Evolutionary conservation across 2,329 filamentous ascomycete species (phyloP), one percentile per base, ranked within the genome.

Genomic region (Ascocoryne sarcoides): DNA sequence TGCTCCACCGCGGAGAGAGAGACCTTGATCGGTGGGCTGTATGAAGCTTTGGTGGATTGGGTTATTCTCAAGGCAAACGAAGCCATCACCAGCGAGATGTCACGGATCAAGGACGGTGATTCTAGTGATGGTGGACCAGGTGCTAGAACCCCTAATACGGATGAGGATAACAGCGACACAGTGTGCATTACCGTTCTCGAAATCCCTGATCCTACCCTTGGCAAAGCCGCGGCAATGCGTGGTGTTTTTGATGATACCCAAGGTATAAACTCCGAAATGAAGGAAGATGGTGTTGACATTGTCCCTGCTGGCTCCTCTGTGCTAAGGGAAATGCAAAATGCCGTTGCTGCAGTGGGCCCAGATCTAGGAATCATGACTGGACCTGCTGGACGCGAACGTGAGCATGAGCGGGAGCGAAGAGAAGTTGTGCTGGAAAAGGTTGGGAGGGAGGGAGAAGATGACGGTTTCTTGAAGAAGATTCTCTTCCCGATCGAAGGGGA

Each of bases 201-300:
- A 51, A 73, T 96, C 7, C 87, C 92, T 0, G 76, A 81, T 47
- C 79, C 85, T 20, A 71, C 75, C 1, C 69, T 98, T 1, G 88
- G 84, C 43, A 95, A 92, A 62, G 92, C 90, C 0, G 65, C 93
- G n/a, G 79, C 85, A 10, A 78, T 98, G 66, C 84, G 87, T 29
- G 86, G 85, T 10, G 77, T 96, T 26, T 98, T 98, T 54, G 90
- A 98, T 51, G 92, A 96, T 54, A 76, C 71, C n/a, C 69, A 82
- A 15, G 92, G 92, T 37, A 95, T 98, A 65, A 96, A 96, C 53
- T 75, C 83, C 0, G 92, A 98, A 66, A 96, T 98, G 89, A 94
- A 90, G 56, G 82, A 90, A 47, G 92, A 98, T 51, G 92, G 92
- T 8, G 75, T 98, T 1, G 75, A 84, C n/a, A 73, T 93, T 2